Evolutionary conservation across 345 rosid genomes (phyloP).

Genomic region (Heritiera fomes): DNA sequence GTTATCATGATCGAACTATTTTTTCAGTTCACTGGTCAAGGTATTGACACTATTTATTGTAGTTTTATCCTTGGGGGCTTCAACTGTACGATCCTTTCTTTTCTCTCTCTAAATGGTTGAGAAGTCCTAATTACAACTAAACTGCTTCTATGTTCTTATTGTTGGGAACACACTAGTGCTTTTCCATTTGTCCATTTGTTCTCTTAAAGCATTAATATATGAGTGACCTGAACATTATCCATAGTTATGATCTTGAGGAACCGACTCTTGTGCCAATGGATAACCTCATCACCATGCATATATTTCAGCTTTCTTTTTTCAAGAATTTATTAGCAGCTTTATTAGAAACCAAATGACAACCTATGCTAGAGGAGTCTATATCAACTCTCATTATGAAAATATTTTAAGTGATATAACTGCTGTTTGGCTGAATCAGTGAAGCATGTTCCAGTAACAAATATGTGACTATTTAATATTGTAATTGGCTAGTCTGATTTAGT

Average conservation of each 20-base stretch:
- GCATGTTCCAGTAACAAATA: background rate
- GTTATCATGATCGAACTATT: slow-evolving; percentile 92
- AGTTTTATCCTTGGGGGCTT: background rate
- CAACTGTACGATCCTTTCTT: background rate
- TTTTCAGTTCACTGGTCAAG: slow-evolving; percentile 98
- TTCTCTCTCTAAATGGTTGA: background rate
- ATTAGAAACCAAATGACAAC: background rate
- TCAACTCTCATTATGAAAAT: background rate
- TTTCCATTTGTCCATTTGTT: background rate
- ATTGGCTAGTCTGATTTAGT: background rate
- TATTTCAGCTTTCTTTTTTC: background rate
- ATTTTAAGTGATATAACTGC: background rate
- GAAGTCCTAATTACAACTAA: background rate
- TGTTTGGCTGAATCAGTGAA: background rate
- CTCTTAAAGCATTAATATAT: background rate
- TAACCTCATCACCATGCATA: background rate
- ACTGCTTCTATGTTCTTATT: background rate
- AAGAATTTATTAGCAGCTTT: background rate
- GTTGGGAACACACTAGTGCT: background rate
- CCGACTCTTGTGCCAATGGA: background rate
- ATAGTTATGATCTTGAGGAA: background rate
- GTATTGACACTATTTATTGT: slow-evolving; percentile 36
- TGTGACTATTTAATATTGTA: background rate
- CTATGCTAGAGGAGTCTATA: background rate
- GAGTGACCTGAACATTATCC: background rate